Conservation (phyloP, 768 basidiomycete genomes). For the Boletales sp. region DNA sequence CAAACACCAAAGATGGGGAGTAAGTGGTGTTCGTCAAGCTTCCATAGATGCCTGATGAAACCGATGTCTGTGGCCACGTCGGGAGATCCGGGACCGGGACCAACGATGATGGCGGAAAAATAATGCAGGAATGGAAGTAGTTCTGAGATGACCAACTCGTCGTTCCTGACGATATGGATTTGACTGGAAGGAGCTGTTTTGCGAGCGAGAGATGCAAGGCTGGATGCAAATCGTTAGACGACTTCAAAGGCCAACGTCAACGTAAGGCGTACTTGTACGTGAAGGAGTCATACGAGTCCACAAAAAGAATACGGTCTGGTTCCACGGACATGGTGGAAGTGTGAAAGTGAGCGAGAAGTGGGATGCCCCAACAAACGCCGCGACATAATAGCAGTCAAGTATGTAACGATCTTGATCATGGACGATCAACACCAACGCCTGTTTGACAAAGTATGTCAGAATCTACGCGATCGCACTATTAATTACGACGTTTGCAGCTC, state of each 20-base stretch:
- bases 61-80: conserved; percentile 60
- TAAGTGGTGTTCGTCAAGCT: conserved; percentile 43
- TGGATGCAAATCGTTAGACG: conserved; percentile 26
- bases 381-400: background rate
- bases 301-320: conserved; percentile 55
- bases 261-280: conserved; percentile 70
- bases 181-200: conserved; percentile 56
- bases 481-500: conserved; percentile 29
- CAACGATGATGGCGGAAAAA: conserved; percentile 70
- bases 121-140: conserved; percentile 51
- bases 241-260: background rate
- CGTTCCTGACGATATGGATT: conserved; percentile 73
- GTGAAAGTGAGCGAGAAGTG: background rate
- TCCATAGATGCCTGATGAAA: conserved; percentile 69
- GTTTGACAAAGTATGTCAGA: conserved; percentile 37
- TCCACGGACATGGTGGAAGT: conserved; percentile 23
- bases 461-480: background rate
- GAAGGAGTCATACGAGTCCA: conserved; percentile 87
- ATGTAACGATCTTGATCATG: conserved; percentile 16
- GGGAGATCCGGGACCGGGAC: conserved; percentile 81
- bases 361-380: too few relatives aligned
- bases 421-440: conserved; percentile 21
- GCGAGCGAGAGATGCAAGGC: conserved; percentile 70
- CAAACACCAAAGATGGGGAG: conserved; percentile 83
- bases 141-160: conserved; percentile 47